Percentiles rank a stretch among this genome's conserved stretches.
These are phyloP conservation scores for Mycosphaerella sp. DNA, from an alignment of 2,329 filamentous ascomycete genomes.

Conservation along the genomic window DNA sequence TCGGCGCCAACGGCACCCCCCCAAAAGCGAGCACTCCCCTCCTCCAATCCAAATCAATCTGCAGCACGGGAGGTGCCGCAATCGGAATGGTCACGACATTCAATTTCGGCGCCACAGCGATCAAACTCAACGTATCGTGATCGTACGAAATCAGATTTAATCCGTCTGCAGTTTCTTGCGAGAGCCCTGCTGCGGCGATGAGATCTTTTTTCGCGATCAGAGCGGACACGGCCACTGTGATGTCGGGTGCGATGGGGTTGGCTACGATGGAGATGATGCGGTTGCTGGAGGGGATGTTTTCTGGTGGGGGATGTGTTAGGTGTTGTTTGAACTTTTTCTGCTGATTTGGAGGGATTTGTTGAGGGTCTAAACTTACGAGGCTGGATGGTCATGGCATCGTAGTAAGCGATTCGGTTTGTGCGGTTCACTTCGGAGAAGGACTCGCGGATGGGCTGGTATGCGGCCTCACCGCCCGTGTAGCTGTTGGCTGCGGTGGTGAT, in stretches of 20 bases:
- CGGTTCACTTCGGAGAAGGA: conserved; percentile 22
- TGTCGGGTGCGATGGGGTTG: conserved; percentile 22
- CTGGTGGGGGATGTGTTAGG: too few relatives aligned
- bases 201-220: conserved; percentile 22
- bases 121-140: conserved; percentile 21
- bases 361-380: conserved; percentile 21
- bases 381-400: conserved; percentile 22
- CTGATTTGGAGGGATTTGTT: too few relatives aligned
- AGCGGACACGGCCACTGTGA: conserved; percentile 21
- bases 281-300: conserved; percentile 18
- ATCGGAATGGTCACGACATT: conserved; percentile 17
- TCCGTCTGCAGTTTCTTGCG: conserved; percentile 19
- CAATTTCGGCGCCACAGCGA: conserved; percentile 21
- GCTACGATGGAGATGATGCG: conserved; percentile 22
- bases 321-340: too few relatives aligned
- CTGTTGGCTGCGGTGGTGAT: conserved; percentile 15
- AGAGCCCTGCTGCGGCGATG: conserved; percentile 20
- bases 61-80: conserved; percentile 18
- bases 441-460: conserved; percentile 20
- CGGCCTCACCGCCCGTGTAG: conserved; percentile 19
- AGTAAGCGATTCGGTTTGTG: conserved; percentile 24
- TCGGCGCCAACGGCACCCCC: conserved; percentile 18
- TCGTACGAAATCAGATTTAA: conserved; percentile 23
- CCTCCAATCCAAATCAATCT: conserved; percentile 22
- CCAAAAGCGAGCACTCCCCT: conserved; percentile 21